phyloP scores from a whole-genome alignment of 2,329 filamentous ascomycete species.

The Chaetomium sp. region DNA sequence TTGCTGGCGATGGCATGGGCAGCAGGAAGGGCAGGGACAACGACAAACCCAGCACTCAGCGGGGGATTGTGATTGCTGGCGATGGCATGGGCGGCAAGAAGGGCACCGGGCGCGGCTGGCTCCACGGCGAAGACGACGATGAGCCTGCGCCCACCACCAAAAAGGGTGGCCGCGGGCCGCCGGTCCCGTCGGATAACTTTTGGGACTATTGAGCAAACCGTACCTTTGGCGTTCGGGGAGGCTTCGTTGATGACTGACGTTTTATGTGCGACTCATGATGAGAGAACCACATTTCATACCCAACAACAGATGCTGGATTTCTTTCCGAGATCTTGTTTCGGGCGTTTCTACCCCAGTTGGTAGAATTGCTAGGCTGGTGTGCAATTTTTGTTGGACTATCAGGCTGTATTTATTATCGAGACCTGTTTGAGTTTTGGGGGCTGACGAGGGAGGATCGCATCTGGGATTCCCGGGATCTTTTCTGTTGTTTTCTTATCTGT shows the following conservation, averaged over 20 bases:
- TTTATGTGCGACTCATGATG: constrained; percentile 2
- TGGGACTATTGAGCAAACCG: constrained; percentile 49
- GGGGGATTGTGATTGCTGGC: constrained; percentile 55
- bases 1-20: constrained; percentile 68
- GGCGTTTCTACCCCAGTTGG: neutral
- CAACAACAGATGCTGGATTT: neutral
- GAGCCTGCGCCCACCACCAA: constrained; percentile 43
- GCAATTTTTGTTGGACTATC: constrained; percentile 19
- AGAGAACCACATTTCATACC: neutral
- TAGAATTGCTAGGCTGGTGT: constrained; percentile 2
- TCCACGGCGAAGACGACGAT: constrained; percentile 57
- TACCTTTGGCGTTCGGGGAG: neutral
- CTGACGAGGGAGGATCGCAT: constrained; percentile 8
- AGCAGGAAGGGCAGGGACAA: constrained; percentile 42
- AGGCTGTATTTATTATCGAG: constrained; percentile 14
- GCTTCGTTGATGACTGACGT: constrained; percentile 17
- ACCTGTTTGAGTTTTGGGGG: constrained; percentile 8
- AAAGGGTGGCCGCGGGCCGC: constrained; percentile 43
- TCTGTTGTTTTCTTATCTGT: constrained; percentile 6
- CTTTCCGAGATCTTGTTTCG: neutral
- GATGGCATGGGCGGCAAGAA: constrained; percentile 68
- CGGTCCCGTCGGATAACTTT: constrained; percentile 45
- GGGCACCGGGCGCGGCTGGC: constrained; percentile 59
- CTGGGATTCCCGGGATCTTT: neutral
- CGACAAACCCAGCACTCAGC: constrained; percentile 39